Base-by-base conservation (phyloP, 176 grass and related monocot species). In the Saccharum officinarum region DNA sequence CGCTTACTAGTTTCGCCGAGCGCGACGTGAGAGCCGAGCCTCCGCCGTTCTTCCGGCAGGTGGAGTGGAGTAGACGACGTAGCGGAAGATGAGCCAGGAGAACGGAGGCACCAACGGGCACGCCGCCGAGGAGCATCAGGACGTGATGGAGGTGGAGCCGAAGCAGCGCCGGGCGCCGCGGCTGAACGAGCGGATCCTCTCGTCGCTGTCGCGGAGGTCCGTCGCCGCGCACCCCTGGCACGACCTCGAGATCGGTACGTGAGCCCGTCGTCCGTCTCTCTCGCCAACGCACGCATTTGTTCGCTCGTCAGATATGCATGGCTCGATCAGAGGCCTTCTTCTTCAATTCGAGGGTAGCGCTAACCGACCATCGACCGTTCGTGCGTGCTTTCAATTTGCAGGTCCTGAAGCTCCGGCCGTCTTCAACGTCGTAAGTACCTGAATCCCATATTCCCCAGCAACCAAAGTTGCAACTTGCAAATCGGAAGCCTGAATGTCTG, bases 141-240 rank as follows among this genome's bases (percentile, higher is more conserved):
- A 36, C 13, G 66, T 16, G 68, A 59, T 52, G 68, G 57, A 62
- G 87, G 88, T 71, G 83, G 28, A 67, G 74, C 45, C 49, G 26
- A 66, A 11, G 80, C 38, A 11, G 80, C 38, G 60, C 5, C 22
- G 10, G 47, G 23, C 86, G 28, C 92, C 95, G 77, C 82, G 81
- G 18, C 90, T 97, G 46, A 97, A 97, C 67, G 92, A 97, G 85
- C 90, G 95, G 79, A 97, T 97, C 72, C 88, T 97, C 40, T 97
- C 90, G 20, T 97, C 95, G 33, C 82, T 97, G 23, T 94, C 90
- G 3, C 78, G 91, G 91, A 75, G 95, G 88, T 95, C 95, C 40
- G 95, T 97, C 52, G 95, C 95, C 92, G 95, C 95, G 47, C 95
- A 97, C 91, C 92, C 95, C 1, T 97, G 95, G 95, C 95, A 97